Evolutionary conservation across 495 filamentous ascomycete species (phyloP).

Genomic region (Lentithecium fluviatile): DNA sequence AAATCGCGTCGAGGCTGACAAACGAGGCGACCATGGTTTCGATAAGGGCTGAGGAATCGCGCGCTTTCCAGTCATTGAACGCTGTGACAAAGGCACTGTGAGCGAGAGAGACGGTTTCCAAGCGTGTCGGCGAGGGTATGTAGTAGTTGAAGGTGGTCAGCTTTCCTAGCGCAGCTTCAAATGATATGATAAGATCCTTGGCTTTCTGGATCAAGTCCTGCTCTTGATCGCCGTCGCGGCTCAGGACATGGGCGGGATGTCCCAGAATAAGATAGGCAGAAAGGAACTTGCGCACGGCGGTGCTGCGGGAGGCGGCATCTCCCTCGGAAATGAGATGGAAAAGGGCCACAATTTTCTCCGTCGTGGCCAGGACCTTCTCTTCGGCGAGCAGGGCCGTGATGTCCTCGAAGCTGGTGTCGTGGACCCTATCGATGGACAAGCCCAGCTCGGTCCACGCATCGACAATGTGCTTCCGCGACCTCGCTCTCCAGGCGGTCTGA

Average conservation of each 20-base stretch:
- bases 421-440: conserved; percentile 70
- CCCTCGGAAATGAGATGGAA: conserved; percentile 74
- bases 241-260: conserved; percentile 85
- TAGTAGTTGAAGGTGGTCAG: conserved; percentile 40
- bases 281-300: conserved; percentile 83
- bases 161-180: conserved; percentile 71
- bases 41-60: conserved; percentile 84
- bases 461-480: conserved; percentile 57
- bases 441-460: conserved; percentile 65
- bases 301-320: conserved; percentile 67
- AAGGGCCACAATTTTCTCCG: conserved; percentile 69
- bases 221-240: conserved; percentile 78
- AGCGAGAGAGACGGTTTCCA: conserved; percentile 61
- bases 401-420: conserved; percentile 76
- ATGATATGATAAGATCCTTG: conserved; percentile 75
- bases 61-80: conserved; percentile 91
- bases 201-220: conserved; percentile 89
- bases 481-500: conserved; percentile 73
- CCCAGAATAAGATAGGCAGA: conserved; percentile 91
- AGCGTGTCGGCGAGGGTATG: conserved; percentile 44
- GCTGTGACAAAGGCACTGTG: conserved; percentile 86
- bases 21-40: conserved; percentile 96
- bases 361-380: conserved; percentile 66
- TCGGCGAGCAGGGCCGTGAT: conserved; percentile 75
- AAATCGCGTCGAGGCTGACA: conserved; percentile 91